Percentiles rank a stretch among this genome's conserved stretches.
These are phyloP conservation scores for Chlamydomonas urium DNA, from an alignment of 139 green algal genomes.

Conservation along the genomic window DNA sequence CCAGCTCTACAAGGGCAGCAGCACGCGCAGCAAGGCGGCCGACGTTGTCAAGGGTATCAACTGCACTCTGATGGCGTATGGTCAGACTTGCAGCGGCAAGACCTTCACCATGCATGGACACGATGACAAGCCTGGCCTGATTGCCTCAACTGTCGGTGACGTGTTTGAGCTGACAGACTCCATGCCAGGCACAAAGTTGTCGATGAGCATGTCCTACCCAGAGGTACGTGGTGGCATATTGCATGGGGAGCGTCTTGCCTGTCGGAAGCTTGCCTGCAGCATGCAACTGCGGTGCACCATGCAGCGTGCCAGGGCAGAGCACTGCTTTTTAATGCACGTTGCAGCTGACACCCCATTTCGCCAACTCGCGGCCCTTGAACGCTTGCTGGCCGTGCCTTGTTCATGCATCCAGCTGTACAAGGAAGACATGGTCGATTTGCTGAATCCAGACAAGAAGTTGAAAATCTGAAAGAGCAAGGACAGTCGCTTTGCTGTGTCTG, in stretches of 20 bases:
- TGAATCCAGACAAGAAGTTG: slow-evolving; percentile 78
- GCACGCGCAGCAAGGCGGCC: slow-evolving; percentile 52
- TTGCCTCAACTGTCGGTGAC: slow-evolving; percentile 74
- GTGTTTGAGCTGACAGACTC: slow-evolving; percentile 19
- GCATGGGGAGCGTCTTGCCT: no score
- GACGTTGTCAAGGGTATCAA: slow-evolving; percentile 85
- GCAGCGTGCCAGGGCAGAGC: no score
- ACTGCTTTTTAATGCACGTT: no score
- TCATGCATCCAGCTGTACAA: slow-evolving; percentile 96
- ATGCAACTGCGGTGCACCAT: no score
- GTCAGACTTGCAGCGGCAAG: slow-evolving; percentile 92
- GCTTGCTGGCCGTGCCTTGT: no score
- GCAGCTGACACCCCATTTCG: no score
- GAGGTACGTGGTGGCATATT: slow-evolving; percentile 81
- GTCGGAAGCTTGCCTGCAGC: no score
- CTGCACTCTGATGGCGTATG: slow-evolving; percentile 94
- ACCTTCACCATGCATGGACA: slow-evolving; percentile 93
- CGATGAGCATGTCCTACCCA: slow-evolving; percentile 95
- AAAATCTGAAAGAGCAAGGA: slow-evolving; percentile 82
- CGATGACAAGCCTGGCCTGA: slow-evolving; percentile 67
- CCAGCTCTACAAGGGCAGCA: slow-evolving; percentile 69
- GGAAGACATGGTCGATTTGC: slow-evolving; percentile 94
- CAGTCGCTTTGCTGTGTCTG: slow-evolving; percentile 82
- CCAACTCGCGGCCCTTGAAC: no score
- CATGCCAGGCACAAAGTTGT: slow-evolving; percentile 73